phyloP scores from a whole-genome alignment of 2,329 filamentous ascomycete genomes.

The Nemania diffusa region DNA sequence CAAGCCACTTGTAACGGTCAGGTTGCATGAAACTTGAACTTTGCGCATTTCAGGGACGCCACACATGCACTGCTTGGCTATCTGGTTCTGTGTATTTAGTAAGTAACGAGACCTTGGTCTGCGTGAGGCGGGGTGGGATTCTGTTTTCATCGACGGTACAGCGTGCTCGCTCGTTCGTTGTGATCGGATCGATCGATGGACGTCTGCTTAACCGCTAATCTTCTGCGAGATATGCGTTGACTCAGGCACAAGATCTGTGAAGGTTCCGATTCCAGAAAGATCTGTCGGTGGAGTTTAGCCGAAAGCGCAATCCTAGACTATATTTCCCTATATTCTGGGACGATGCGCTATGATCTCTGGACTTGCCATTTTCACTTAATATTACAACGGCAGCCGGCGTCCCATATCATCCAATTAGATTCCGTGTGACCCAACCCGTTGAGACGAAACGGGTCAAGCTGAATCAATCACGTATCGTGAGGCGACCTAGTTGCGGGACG shows the following conservation, averaged over 20 bases:
- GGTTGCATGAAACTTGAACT: constrained; percentile 29
- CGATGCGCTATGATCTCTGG: constrained; percentile 1
- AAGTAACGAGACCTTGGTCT: constrained; percentile 12
- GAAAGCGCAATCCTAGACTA: constrained; percentile 16
- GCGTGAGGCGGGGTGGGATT: constrained; percentile 20
- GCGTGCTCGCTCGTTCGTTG: background rate
- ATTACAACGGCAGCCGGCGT: constrained; percentile 18
- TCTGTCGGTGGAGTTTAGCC: constrained; percentile 22
- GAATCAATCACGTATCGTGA: constrained; percentile 10
- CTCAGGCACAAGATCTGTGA: constrained; percentile 36
- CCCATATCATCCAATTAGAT: constrained; percentile 12
- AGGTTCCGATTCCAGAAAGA: constrained; percentile 16
- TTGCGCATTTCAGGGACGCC: background rate
- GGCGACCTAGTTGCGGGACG: constrained; percentile 17
- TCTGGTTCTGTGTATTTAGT: constrained; percentile 3
- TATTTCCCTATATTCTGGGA: background rate
- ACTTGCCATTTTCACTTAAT: constrained; percentile 25
- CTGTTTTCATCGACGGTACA: constrained; percentile 24
- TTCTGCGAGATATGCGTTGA: constrained; percentile 28
- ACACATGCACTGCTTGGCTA: background rate
- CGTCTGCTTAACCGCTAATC: background rate
- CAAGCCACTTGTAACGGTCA: constrained; percentile 24
- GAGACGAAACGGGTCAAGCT: constrained; percentile 18
- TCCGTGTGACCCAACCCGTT: constrained; percentile 7
- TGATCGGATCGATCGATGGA: constrained; percentile 17